These are phyloP conservation scores for Scalesia atractyloides DNA, from an alignment of 129 eudicot species.

Conservation along the genomic window DNA sequence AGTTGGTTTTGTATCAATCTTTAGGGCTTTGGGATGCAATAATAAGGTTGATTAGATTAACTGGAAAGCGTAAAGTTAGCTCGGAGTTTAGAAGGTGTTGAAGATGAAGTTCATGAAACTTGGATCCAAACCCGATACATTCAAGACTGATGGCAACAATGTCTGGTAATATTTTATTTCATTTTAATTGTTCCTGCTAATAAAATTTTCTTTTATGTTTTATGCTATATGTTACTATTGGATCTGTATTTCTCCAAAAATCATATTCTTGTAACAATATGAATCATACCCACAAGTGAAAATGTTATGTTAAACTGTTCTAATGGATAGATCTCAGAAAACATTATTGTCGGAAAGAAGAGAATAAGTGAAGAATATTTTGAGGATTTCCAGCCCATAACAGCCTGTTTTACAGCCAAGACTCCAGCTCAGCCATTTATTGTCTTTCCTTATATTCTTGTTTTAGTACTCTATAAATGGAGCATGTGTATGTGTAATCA, in stretches of 20 bases:
- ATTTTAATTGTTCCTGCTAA: neutral
- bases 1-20: constrained; percentile 29
- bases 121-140: constrained; percentile 94
- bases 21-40: constrained; percentile 28
- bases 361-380: too few relatives aligned
- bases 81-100: constrained; percentile 19
- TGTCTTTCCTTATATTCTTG: too few relatives aligned
- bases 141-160: constrained; percentile 80
- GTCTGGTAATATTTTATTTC: constrained; percentile 54
- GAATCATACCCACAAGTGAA: neutral
- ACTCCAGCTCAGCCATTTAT: too few relatives aligned
- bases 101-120: constrained; percentile 99
- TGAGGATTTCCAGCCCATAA: too few relatives aligned
- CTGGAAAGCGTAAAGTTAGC: constrained; percentile 9
- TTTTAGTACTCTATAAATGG: too few relatives aligned
- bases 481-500: too few relatives aligned
- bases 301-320: neutral
- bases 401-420: too few relatives aligned
- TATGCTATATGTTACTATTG: neutral
- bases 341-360: too few relatives aligned
- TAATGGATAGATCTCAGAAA: neutral
- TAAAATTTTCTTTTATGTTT: neutral
- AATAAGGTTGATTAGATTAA: constrained; percentile 21
- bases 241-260: constrained; percentile 10
- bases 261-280: neutral